Percentiles rank a stretch among this genome's conserved stretches.
phyloP scores from a whole-genome alignment of 139 green algal species.

The Tetradesmus lagerheimii region DNA sequence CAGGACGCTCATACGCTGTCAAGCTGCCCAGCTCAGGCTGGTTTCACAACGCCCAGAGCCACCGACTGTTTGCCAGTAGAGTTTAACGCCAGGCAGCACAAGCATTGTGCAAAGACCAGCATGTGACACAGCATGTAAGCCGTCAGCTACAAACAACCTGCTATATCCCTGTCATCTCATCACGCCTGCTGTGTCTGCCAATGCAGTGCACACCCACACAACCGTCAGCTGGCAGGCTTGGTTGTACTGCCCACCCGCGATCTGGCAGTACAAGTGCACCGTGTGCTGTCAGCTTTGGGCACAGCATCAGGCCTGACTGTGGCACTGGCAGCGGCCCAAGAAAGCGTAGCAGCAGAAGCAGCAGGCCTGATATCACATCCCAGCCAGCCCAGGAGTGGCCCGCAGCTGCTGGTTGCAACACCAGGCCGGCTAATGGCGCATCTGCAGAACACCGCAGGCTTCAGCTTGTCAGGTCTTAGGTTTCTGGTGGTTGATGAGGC shows the following conservation, averaged over 20 bases:
- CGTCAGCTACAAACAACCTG: neutral
- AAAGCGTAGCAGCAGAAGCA: slow-evolving; percentile 60
- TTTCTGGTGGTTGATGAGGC: slow-evolving; percentile 91
- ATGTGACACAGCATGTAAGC: neutral
- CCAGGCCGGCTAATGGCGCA: slow-evolving; percentile 86
- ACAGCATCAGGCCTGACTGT: slow-evolving; percentile 66
- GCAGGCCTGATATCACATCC: slow-evolving; percentile 43
- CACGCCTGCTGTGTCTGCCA: neutral
- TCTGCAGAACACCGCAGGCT: slow-evolving; percentile 66
- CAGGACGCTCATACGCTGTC: no score
- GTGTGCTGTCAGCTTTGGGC: slow-evolving; percentile 69
- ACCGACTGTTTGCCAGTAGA: neutral
- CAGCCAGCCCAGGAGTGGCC: slow-evolving; percentile 6
- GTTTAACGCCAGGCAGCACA: neutral
- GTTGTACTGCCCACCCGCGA: slow-evolving; percentile 88
- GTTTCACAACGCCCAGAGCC: neutral
- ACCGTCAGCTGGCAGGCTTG: slow-evolving; percentile 68
- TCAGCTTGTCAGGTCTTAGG: slow-evolving; percentile 53
- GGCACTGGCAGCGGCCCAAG: slow-evolving; percentile 66
- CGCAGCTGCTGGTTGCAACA: slow-evolving; percentile 81
- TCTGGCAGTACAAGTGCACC: slow-evolving; percentile 84
- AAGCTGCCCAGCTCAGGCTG: no score
- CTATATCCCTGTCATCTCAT: neutral
- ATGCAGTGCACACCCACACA: neutral
- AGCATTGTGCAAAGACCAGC: neutral